Conservation (phyloP, 805 yeast species). For the Wickerhamiella sorbophila region DNA sequence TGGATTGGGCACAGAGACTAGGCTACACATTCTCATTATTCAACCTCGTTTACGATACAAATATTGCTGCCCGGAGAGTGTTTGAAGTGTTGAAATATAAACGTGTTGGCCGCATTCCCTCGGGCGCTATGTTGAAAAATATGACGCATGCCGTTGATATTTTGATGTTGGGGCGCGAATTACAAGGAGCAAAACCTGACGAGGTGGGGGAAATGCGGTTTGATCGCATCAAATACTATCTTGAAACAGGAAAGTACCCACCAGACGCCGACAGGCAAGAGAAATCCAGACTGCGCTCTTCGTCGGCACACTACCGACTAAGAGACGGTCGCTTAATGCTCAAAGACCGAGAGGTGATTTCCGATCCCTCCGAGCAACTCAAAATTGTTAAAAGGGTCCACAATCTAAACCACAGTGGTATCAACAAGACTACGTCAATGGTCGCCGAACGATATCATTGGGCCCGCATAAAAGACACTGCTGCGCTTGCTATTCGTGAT, state of each 20-base stretch:
- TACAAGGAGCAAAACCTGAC: conserved; percentile 19
- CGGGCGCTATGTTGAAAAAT: conserved; percentile 82
- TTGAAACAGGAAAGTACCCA: conserved; percentile 79
- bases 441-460: conserved; percentile 77
- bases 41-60: conserved; percentile 78
- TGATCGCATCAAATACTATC: conserved; percentile 61
- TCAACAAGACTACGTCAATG: conserved; percentile 68
- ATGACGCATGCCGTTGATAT: conserved; percentile 79
- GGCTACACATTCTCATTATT: conserved; percentile 79
- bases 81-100: conserved; percentile 66
- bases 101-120: conserved; percentile 62
- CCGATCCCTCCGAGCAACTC: conserved; percentile 59
- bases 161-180: conserved; percentile 66
- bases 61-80: conserved; percentile 65
- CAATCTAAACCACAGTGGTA: conserved; percentile 57
- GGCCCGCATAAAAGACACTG: conserved; percentile 83
- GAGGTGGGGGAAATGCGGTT: conserved; percentile 33
- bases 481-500: conserved; percentile 56
- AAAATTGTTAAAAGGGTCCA: conserved; percentile 64
- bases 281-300: conserved; percentile 69
- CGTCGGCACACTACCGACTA: conserved; percentile 61
- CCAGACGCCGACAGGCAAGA: conserved; percentile 69
- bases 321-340: conserved; percentile 59
- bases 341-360: conserved; percentile 70
- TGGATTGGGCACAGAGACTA: conserved; percentile 81